phyloP scores from a whole-genome alignment of 2,329 filamentous ascomycete genomes.

The Aureobasidium sp. region DNA sequence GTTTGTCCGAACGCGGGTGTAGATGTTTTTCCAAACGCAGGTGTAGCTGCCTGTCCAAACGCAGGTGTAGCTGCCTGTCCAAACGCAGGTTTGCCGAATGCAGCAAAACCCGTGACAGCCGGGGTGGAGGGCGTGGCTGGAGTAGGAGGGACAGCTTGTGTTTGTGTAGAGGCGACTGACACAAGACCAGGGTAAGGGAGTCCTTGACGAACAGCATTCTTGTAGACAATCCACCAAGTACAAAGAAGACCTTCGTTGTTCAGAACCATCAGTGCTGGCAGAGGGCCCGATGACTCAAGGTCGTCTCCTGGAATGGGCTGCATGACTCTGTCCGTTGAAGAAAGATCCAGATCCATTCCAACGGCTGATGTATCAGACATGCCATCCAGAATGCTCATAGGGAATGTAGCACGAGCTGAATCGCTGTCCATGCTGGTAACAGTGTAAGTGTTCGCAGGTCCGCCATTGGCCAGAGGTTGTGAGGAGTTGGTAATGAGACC shows the following conservation, averaged over 20 bases:
- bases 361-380: slow-evolving; percentile 67
- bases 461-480: slow-evolving; percentile 53
- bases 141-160: slow-evolving; percentile 9
- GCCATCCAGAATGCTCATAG: slow-evolving; percentile 51
- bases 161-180: slow-evolving; percentile 9
- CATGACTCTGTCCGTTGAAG: slow-evolving; percentile 66
- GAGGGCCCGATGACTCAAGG: slow-evolving; percentile 67
- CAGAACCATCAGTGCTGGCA: slow-evolving; percentile 76
- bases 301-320: slow-evolving; percentile 59
- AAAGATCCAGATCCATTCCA: slow-evolving; percentile 77
- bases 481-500: slow-evolving; percentile 70
- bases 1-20: slow-evolving; percentile 12
- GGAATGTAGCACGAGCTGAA: slow-evolving; percentile 64
- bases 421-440: slow-evolving; percentile 66
- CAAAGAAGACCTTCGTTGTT: slow-evolving; percentile 82
- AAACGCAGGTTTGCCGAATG: slow-evolving; percentile 21
- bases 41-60: neutral
- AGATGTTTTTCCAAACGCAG: slow-evolving; percentile 10
- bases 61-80: slow-evolving; percentile 7
- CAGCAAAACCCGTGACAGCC: slow-evolving; percentile 13
- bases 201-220: slow-evolving; percentile 69
- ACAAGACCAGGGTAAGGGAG: slow-evolving; percentile 65
- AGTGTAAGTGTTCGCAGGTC: slow-evolving; percentile 59
- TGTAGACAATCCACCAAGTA: slow-evolving; percentile 88
- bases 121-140: neutral